Evolutionary conservation across 306 rosid species (phyloP).

Genomic region (Trifolium repens): DNA sequence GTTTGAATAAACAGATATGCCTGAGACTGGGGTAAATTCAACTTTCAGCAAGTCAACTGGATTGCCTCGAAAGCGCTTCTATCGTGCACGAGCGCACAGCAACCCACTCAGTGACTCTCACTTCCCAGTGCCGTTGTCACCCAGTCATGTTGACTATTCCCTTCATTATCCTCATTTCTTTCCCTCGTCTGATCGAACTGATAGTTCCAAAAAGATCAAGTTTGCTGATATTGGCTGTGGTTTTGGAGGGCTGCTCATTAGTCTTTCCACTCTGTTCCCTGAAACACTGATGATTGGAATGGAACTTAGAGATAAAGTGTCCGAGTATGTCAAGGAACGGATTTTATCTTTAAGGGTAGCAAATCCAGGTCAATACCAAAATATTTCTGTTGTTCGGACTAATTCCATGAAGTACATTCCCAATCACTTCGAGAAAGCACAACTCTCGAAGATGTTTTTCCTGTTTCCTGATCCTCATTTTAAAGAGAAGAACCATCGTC

Average conservation of each 20-base stretch:
- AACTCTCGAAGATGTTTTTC: constrained; percentile 91
- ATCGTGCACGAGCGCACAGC: constrained; percentile 97
- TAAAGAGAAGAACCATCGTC: constrained; percentile 97
- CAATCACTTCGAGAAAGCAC: constrained; percentile 85
- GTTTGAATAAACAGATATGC: constrained; percentile 56
- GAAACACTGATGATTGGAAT: constrained; percentile 89
- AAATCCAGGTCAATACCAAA: constrained; percentile 84
- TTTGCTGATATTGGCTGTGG: constrained; percentile 99
- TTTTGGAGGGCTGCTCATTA: constrained; percentile 90
- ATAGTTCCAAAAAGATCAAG: constrained; percentile 59
- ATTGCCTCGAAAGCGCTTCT: constrained; percentile 95
- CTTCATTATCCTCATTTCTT: constrained; percentile 74
- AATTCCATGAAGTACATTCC: constrained; percentile 98
- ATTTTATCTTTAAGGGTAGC: constrained; percentile 69
- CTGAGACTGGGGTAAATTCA: constrained; percentile 59
- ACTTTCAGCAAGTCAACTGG: constrained; percentile 83
- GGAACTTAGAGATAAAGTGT: constrained; percentile 95
- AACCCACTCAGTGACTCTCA: constrained; percentile 97
- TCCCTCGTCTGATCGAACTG: constrained; percentile 54
- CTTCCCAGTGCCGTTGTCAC: constrained; percentile 83
- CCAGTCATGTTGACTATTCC: constrained; percentile 74
- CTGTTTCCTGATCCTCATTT: constrained; percentile 98
- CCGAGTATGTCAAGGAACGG: constrained; percentile 93
- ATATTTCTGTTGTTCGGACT: constrained; percentile 83
- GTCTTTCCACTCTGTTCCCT: constrained; percentile 86